Conservation (phyloP, 345 rosid genomes). For the Eucalyptus curtisii region DNA sequence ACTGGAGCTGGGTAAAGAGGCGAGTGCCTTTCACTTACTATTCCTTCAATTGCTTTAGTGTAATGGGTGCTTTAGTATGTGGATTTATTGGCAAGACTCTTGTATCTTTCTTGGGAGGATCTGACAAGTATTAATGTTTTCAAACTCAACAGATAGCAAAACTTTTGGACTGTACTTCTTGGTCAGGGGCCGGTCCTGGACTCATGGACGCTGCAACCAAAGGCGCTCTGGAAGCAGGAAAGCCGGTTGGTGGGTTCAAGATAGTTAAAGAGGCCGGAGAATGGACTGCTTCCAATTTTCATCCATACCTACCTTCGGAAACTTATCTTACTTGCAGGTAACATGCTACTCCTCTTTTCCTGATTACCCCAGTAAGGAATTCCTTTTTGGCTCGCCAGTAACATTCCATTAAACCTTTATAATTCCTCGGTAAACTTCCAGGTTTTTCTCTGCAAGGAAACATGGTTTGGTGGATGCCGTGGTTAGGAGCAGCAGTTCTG, state of each 20-base stretch:
- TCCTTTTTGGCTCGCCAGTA: neutral
- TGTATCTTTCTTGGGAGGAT: neutral
- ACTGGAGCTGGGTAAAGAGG: conserved; percentile 63
- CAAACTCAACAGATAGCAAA: conserved; percentile 43
- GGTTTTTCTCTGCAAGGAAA: conserved; percentile 96
- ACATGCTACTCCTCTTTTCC: neutral
- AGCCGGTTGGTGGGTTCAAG: conserved; percentile 80
- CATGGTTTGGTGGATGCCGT: conserved; percentile 86
- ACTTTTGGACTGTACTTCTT: conserved; percentile 76
- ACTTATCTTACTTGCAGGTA: conserved; percentile 90
- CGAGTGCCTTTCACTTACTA: conserved; percentile 9
- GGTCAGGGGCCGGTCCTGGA: conserved; percentile 97
- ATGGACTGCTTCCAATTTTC: conserved; percentile 85
- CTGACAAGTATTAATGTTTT: neutral
- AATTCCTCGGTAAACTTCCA: neutral
- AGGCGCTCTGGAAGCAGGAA: conserved; percentile 77
- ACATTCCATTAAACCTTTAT: neutral
- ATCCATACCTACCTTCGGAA: conserved; percentile 66
- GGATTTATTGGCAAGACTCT: neutral
- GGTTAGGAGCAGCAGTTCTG: conserved; percentile 36
- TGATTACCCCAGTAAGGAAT: neutral
- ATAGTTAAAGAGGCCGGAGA: conserved; percentile 80
- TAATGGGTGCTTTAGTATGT: neutral
- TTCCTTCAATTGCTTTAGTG: neutral
- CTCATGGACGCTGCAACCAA: conserved; percentile 87